Evolutionary conservation across 352 stramenopile genomes (phyloP).

Genomic region (Globisporangium radiosum): DNA sequence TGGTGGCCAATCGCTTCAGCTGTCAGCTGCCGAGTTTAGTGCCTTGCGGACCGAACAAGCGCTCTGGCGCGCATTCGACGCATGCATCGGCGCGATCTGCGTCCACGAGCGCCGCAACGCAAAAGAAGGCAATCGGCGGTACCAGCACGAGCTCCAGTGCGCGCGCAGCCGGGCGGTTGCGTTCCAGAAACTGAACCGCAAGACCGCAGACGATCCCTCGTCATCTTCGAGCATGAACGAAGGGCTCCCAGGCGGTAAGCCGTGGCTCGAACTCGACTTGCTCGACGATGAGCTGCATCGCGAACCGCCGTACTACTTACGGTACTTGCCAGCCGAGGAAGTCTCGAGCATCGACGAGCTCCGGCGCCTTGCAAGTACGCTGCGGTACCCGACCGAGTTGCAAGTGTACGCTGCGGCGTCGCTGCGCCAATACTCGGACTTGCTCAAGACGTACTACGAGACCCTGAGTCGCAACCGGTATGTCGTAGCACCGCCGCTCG

Average conservation of each 20-base stretch:
- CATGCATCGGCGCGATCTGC: slow-evolving; percentile 54
- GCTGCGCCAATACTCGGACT: slow-evolving; percentile 51
- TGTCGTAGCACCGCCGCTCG: slow-evolving; percentile 47
- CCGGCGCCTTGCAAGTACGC: slow-evolving; percentile 37
- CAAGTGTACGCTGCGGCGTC: slow-evolving; percentile 58
- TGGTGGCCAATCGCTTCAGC: slow-evolving; percentile 6
- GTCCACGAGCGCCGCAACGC: slow-evolving; percentile 48
- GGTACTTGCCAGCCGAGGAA: slow-evolving; percentile 60
- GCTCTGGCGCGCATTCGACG: slow-evolving; percentile 72
- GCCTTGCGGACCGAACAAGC: slow-evolving; percentile 53
- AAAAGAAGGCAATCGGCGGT: slow-evolving; percentile 50
- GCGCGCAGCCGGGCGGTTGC: slow-evolving; percentile 41
- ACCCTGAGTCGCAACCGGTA: slow-evolving; percentile 33
- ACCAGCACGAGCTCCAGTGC: slow-evolving; percentile 44
- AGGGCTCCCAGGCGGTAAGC: slow-evolving; percentile 43
- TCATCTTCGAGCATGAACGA: slow-evolving; percentile 38
- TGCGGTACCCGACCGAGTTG: slow-evolving; percentile 44
- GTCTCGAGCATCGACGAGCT: slow-evolving; percentile 55
- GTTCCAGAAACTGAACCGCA: slow-evolving; percentile 47
- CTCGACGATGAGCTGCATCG: slow-evolving; percentile 50
- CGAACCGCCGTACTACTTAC: slow-evolving; percentile 67
- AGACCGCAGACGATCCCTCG: slow-evolving; percentile 28
- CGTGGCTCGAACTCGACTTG: slow-evolving; percentile 46
- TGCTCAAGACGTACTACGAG: slow-evolving; percentile 67
- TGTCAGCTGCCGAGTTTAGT: slow-evolving; percentile 40